Conservation (phyloP, 805 yeast species). For the Priceomyces castillae region DNA sequence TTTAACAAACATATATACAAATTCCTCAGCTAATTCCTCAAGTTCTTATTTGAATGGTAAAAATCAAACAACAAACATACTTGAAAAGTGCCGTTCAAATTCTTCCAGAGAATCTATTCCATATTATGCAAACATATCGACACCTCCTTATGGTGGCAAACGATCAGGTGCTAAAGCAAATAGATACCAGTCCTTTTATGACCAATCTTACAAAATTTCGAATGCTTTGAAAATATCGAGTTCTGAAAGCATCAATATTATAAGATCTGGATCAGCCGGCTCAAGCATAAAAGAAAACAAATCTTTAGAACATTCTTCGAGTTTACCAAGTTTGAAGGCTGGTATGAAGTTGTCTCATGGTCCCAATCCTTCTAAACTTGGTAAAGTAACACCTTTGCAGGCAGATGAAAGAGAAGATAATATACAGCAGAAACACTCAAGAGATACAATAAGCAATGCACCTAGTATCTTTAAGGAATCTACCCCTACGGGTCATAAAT, state of each 20-base stretch:
- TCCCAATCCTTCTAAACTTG: conserved; percentile 5
- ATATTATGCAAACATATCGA: conserved; percentile 13
- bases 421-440: no score
- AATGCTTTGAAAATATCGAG: conserved; percentile 39
- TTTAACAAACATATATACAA: conserved; percentile 21
- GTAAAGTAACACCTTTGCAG: conserved; percentile 4
- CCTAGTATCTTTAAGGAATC: not conserved
- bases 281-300: conserved; percentile 9
- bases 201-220: conserved; percentile 42
- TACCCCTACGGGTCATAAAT: not conserved
- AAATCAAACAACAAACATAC: conserved; percentile 9
- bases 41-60: conserved; percentile 23
- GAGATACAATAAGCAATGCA: not conserved
- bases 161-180: conserved; percentile 44
- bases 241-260: conserved; percentile 21
- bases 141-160: conserved; percentile 16
- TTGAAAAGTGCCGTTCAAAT: conserved; percentile 34
- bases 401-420: not conserved
- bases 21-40: conserved; percentile 34
- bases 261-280: conserved; percentile 13
- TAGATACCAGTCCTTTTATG: conserved; percentile 48
- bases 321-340: conserved; percentile 24
- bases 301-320: conserved; percentile 24
- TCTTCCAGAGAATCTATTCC: conserved; percentile 29
- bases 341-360: conserved; percentile 2